Evolutionary conservation across 2,329 filamentous ascomycete genomes (phyloP), one percentile per base, ranked within the genome.

Genomic region (Cordyceps fumosorosea): DNA sequence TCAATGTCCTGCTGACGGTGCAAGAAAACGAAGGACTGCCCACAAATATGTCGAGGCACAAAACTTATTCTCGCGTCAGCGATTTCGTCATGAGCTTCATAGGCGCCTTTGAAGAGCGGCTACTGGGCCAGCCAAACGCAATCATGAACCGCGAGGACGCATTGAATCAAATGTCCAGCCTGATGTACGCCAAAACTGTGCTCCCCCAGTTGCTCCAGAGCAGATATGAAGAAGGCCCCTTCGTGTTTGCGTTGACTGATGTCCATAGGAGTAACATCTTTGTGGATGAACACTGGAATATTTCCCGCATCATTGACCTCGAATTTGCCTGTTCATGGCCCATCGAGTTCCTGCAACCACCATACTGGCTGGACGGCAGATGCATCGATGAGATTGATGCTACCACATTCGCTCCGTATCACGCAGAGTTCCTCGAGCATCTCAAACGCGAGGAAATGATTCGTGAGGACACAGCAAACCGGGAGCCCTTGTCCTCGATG

Each of bases 251-350:
- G 29, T 69, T 78, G 11, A 77, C 73, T 24, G 76, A 79, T 63
- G 63, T 78, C 22, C 75, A 77, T 51, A 66, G 69, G 53, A 74
- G 74, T 62, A 78, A 79, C 60, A 72, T 75, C 16, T 70, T 76
- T 56, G 72, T 75, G 5, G 73, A 76, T 60, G 56, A 69, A 16
- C 56, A 74, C 45, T 75, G 72, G 71, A 69, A 73, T 52, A 65
- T 76, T 40, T 71, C 65, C 37, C 65, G 57, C 52, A 55, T 75
- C 12, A 69, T 75, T 62, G 73, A 75, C 56, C 67, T 74, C 4
- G 72, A 76, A 64, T 76, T 69, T 69, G 67, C 69, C 24, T 70
- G 65, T 50, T 64, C 69, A 16, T 62, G 60, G n/a, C 69, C 71
- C 16, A 44, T 69, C 12, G 71, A 75, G 61, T 71, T 73, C 5